Conservation (phyloP, 139 green algal species). For the Picochlorum sp. region DNA sequence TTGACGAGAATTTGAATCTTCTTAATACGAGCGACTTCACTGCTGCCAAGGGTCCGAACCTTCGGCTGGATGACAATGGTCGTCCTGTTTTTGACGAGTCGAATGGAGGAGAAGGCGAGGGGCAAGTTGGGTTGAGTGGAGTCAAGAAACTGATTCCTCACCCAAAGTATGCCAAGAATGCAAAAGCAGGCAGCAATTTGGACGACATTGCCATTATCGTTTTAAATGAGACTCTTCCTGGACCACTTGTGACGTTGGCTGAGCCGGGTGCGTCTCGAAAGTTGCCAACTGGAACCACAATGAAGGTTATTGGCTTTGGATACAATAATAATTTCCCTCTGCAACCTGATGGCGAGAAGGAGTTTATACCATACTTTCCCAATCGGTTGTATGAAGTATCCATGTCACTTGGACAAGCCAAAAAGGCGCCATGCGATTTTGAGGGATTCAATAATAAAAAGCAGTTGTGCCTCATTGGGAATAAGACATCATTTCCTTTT, state of each 20-base stretch:
- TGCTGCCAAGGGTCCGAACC: background rate
- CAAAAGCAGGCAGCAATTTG: background rate
- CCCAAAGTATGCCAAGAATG: constrained; percentile 7
- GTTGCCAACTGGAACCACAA: background rate
- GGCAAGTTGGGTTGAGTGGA: background rate
- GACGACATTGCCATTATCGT: background rate
- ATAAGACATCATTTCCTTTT: background rate
- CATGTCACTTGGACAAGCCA: background rate
- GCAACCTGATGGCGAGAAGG: background rate
- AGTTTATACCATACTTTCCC: background rate
- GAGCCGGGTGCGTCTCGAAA: background rate
- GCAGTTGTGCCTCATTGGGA: background rate
- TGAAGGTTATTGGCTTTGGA: background rate
- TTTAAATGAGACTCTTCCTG: background rate
- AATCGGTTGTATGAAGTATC: background rate
- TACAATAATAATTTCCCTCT: background rate
- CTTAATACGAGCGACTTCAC: background rate
- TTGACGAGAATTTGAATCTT: background rate
- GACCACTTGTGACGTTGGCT: background rate
- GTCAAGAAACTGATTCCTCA: background rate
- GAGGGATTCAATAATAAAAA: background rate
- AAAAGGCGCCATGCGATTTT: background rate
- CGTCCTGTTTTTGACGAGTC: background rate
- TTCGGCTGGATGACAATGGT: background rate
- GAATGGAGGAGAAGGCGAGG: background rate